Base-by-base conservation (phyloP, 2,329 filamentous ascomycete species). In the Tolypocladium tropicale region DNA sequence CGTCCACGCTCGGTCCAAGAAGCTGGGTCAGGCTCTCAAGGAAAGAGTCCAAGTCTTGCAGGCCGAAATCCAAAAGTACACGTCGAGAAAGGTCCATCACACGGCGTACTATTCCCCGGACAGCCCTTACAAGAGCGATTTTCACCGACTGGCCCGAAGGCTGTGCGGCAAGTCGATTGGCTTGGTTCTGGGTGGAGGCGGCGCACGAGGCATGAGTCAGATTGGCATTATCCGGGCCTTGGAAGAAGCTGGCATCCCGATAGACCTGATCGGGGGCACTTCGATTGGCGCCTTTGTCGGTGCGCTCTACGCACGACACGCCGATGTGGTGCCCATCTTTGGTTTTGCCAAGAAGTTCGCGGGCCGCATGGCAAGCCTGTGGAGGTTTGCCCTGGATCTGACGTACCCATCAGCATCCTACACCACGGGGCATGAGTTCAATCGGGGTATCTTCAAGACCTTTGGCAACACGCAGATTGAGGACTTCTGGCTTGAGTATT, bases 401-500 rank as follows among this genome's bases (percentile, higher is more conserved):
- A 99, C 94, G 0, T 99, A 99, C 69, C 94, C 94, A 0, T 94
- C 93, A 6, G 90, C 90, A 9, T 96, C 93, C 1, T 99, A 99
- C 73, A 99, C 95, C 1, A 99, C 94, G 0, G 94, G 94, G 1
- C 94, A 99, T 68, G 94, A 99, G 66, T 99, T 99, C 80, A 99
- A 99, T 65, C 89, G 94, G 7, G 94, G 94, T 43, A 96, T 99
- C 61, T 99, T 96, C 82, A 99, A 99, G 72, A 91, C 93, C 0
- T 96, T 99, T 69, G 94, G 92, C 16, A 90, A 96, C 65, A 89
- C 90, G 11, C 94, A 97, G 68, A 97, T 99, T 57, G 94, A 99
- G 72, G 94, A 99, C 70, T 99, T 97, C 67, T 99, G 94, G 94
- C 81, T 99, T 12, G 91, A 96, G 63, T 99, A 90, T 70, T 99